Evolutionary conservation across 2,329 filamentous ascomycete genomes (phyloP).

Genomic region (Trichoderma sp.): DNA sequence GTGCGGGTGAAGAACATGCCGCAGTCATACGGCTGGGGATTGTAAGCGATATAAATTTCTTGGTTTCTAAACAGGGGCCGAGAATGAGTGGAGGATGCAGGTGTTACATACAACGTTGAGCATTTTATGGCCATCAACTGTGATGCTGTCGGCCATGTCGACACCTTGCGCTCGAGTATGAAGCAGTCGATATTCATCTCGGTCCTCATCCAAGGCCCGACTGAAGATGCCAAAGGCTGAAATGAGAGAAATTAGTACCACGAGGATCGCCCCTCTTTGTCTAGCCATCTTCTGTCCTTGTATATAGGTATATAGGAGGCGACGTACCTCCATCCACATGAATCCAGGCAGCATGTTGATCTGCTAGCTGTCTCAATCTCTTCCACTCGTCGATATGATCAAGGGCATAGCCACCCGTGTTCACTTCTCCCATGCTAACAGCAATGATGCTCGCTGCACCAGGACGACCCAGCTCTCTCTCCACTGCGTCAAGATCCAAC

Average conservation of each 20-base stretch:
- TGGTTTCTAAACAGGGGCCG: background rate
- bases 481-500: constrained; percentile 67
- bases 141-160: constrained; percentile 83
- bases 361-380: constrained; percentile 67
- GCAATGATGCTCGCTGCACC: constrained; percentile 72
- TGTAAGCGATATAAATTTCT: constrained; percentile 15
- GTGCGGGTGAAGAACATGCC: constrained; percentile 83
- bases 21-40: constrained; percentile 73
- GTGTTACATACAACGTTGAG: constrained; percentile 71
- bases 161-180: constrained; percentile 61
- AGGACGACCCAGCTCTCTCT: constrained; percentile 54
- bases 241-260: constrained; percentile 3
- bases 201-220: constrained; percentile 58
- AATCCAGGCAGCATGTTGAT: constrained; percentile 77
- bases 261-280: background rate
- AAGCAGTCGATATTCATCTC: constrained; percentile 56
- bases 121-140: constrained; percentile 86
- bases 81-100: background rate
- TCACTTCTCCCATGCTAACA: constrained; percentile 86
- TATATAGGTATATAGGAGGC: background rate
- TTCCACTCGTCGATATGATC: constrained; percentile 61
- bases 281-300: background rate
- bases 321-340: constrained; percentile 76
- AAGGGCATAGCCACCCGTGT: constrained; percentile 77
- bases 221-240: constrained; percentile 82